Evolutionary conservation across 176 grass and related monocot species (phyloP), one percentile per base, ranked within the genome.

Genomic region (Panicum miliaceum): DNA sequence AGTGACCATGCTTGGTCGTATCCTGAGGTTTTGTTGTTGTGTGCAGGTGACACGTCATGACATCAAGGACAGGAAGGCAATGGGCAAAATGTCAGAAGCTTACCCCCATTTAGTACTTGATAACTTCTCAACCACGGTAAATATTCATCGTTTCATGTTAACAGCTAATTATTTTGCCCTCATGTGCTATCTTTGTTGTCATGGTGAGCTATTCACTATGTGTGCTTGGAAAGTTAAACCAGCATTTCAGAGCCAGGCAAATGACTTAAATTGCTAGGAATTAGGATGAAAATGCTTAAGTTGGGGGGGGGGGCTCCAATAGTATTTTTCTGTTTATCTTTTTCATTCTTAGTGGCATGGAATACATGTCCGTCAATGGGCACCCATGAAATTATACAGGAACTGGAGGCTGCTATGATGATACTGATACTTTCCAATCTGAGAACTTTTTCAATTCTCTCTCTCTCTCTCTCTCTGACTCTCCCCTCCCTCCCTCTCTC

Each of bases 11-110:
- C 73, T 57, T 75, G 36, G 26, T 74, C 27, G 11, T 91, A 68
- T 51, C n/a, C 38, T 82, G 12, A 26, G 14, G 3, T 79, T 71
- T 78, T 65, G 25, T 36, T 84, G 60, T 76, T 60, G 23, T 57
- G 37, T 51, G 7, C 68, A 99, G 91, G 93, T 99, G 45, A 99
- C 91, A 72, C 89, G 90, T 0, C 93, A 99, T 68, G 93, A 96
- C 84, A 94, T 99, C 64, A 94, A 96, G 59, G 96, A 99, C 88
- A 96, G 88, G 78, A 98, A 98, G 46, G 48, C 89, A 0, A 89
- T 98, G 50, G 96, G 93, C 3, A 99, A 92, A 84, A 99, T 96
- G 93, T 99, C 91, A 68, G 83, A 94, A 87, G 96, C 96, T 83
- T 96, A 99, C 81, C 96, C 96, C 4, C 93, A 99, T 83, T 71